Base-by-base conservation (phyloP, 768 basidiomycete genomes). In the Tricholoma sp. region DNA sequence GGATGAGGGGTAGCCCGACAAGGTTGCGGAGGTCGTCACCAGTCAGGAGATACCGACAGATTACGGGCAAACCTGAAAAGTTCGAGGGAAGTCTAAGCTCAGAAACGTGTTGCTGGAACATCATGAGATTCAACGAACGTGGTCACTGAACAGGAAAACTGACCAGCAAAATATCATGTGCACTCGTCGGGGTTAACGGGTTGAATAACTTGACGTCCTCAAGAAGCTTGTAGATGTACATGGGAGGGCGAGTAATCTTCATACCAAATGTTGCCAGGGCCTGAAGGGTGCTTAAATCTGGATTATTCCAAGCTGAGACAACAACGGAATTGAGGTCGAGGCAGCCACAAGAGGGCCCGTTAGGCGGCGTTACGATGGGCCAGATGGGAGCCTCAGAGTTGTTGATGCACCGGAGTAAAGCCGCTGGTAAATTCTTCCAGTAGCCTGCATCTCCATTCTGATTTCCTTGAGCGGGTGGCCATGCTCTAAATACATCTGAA, bases 371-470 rank as follows among this genome's bases (percentile, higher is more conserved):
- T n/a, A n/a, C n/a, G n/a, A n/a, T n/a, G n/a, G n/a, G n/a, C 75
- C 76, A 78, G 12, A 76, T 66, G 7, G 65, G 41, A 5, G 65
- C 63, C n/a, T 59, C 58, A 0, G 66, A 65, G n/a, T 44, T 33
- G 5, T 72, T 55, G n/a, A 75, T 61, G 28, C 56, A 53, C 1
- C 61, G 42, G n/a, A 77, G 61, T 6, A 79, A 57, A 1, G 63
- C 55, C 4, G 48, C 20, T 0, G 73, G 72, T 15, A 77, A 61
- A 0, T 57, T 59, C 13, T 69, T 60, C 74, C 74, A 76, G 42
- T 76, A 79, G 1, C 68, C 61, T 18, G 63, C 71, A 50, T 79
- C 77, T 4, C 77, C 78, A 24, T 69, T 65, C 18, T 71, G 64
- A 3, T 67, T 61, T 1, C 62, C 54, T 58, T 74, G 70, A 8